Evolutionary conservation across 2,329 filamentous ascomycete species (phyloP).

Genomic region (Exophiala mesophila): DNA sequence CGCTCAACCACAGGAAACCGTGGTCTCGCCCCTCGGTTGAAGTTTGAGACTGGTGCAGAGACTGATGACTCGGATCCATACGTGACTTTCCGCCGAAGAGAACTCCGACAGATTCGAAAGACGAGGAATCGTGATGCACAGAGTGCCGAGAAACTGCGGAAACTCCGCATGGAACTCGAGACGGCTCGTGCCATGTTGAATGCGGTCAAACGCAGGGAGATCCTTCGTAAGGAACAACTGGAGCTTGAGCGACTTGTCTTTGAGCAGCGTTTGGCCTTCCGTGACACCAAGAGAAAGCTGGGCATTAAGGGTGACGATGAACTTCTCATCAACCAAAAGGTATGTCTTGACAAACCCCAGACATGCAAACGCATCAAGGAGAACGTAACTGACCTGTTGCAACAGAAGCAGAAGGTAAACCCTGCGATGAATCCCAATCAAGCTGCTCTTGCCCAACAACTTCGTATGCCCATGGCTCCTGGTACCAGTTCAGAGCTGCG

Average conservation of each 20-base stretch:
- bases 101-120: slow-evolving; percentile 90
- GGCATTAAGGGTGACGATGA: slow-evolving; percentile 91
- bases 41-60: slow-evolving; percentile 87
- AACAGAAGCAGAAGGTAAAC: slow-evolving; percentile 65
- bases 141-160: slow-evolving; percentile 89
- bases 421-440: slow-evolving; percentile 53
- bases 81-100: slow-evolving; percentile 93
- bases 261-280: slow-evolving; percentile 73
- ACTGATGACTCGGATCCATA: slow-evolving; percentile 95
- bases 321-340: slow-evolving; percentile 90
- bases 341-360: slow-evolving; percentile 12
- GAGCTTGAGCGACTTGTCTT: slow-evolving; percentile 73
- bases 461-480: slow-evolving; percentile 62
- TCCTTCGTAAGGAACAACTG: slow-evolving; percentile 71
- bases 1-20: slow-evolving; percentile 64
- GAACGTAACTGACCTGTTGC: slow-evolving; percentile 38
- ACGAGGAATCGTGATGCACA: slow-evolving; percentile 90
- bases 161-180: slow-evolving; percentile 83
- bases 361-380: slow-evolving; percentile 31
- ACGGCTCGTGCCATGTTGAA: slow-evolving; percentile 76
- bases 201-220: slow-evolving; percentile 73
- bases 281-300: slow-evolving; percentile 81
- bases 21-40: slow-evolving; percentile 66
- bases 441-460: slow-evolving; percentile 58
- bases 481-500: slow-evolving; percentile 75